These are phyloP conservation scores for Rubia peregrina DNA, from an alignment of 305 asterid species.

Conservation along the genomic window DNA sequence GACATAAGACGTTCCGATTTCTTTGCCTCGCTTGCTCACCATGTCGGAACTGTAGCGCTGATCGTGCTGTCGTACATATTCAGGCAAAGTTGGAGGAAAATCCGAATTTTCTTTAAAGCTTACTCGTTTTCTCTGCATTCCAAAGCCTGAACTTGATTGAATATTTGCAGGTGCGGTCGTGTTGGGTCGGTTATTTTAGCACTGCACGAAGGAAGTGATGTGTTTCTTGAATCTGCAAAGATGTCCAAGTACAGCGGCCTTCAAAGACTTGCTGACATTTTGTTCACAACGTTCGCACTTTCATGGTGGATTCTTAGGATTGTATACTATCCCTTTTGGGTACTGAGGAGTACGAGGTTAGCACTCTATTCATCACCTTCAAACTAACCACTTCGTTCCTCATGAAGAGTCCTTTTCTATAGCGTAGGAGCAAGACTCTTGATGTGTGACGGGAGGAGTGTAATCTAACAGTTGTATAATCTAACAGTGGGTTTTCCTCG, in stretches of 20 bases:
- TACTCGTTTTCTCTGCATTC: background rate
- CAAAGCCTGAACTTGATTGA: background rate
- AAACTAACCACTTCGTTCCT: background rate
- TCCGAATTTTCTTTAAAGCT: background rate
- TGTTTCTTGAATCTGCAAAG: conserved; percentile 32
- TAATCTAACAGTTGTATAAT: background rate
- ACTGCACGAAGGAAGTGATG: conserved; percentile 35
- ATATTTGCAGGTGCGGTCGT: conserved; percentile 14
- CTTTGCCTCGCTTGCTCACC: conserved; percentile 26
- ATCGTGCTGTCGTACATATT: conserved; percentile 26
- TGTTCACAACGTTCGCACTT: conserved; percentile 21
- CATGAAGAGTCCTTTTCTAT: background rate
- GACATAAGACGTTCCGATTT: conserved; percentile 32
- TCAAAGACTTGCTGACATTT: conserved; percentile 20
- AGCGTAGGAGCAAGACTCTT: background rate
- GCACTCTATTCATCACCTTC: background rate
- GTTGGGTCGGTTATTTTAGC: conserved; percentile 28
- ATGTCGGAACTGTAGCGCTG: conserved; percentile 22
- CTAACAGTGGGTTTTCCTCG: background rate
- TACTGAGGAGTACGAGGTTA: conserved; percentile 28
- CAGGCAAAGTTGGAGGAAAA: conserved; percentile 14
- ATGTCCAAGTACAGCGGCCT: conserved; percentile 29
- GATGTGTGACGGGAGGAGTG: background rate
- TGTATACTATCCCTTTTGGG: conserved; percentile 29
- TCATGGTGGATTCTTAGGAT: conserved; percentile 25